A percentile compares a stretch with the other conserved stretches of the same genome.
phyloP scores from a whole-genome alignment of 306 rosid genomes.

The Inga leiocalycina region DNA sequence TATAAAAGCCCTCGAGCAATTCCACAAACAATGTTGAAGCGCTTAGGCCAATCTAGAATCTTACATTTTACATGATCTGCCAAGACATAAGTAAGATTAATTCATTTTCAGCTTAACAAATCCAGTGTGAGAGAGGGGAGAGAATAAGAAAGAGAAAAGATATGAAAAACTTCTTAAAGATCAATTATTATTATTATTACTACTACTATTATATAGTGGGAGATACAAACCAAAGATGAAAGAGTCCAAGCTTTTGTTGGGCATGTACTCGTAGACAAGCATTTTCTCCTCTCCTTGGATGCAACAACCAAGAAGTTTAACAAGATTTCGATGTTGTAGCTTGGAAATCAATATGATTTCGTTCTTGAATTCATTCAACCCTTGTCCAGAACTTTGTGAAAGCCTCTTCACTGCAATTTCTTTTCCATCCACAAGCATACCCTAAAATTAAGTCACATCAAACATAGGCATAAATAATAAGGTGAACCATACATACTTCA shows the following conservation, averaged over 20 bases:
- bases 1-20: conserved; percentile 60
- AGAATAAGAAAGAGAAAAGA: not conserved
- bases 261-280: conserved; percentile 43
- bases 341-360: conserved; percentile 41
- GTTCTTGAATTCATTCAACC: conserved; percentile 40
- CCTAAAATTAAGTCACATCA: conserved; percentile 27
- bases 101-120: not conserved
- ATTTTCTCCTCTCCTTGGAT: conserved; percentile 40
- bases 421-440: conserved; percentile 31
- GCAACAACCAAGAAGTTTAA: conserved; percentile 40
- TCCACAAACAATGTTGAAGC: conserved; percentile 48
- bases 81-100: not conserved
- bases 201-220: not conserved
- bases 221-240: conserved; percentile 36
- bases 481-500: not conserved
- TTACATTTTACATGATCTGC: conserved; percentile 37
- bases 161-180: not conserved
- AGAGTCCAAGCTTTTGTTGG: conserved; percentile 41
- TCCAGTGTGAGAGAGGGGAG: not conserved
- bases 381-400: conserved; percentile 43
- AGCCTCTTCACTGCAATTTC: conserved; percentile 44
- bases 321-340: conserved; percentile 42
- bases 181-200: not conserved
- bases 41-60: conserved; percentile 47
- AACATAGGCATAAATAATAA: not conserved